Percentiles rank a stretch among this genome's conserved stretches.
Evolutionary conservation across 345 rosid genomes (phyloP).

Genomic region (Moringa oleifera): DNA sequence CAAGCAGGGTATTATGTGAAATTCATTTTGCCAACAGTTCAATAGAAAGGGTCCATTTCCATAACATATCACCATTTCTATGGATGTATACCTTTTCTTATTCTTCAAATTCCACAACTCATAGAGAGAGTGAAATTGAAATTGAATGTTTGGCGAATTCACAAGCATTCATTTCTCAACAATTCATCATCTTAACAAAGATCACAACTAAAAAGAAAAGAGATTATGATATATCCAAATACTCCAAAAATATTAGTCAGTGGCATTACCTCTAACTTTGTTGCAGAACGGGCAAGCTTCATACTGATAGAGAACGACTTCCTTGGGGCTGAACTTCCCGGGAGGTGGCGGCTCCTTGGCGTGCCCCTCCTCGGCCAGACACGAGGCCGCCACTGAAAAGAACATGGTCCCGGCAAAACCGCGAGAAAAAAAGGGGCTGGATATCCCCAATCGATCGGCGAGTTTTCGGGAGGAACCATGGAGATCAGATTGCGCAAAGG

Average conservation of each 20-base stretch:
- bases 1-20: too few relatives aligned
- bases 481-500: slow-evolving; percentile 18
- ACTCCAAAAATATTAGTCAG: neutral
- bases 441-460: slow-evolving; percentile 18
- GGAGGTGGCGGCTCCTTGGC: slow-evolving; percentile 52
- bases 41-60: neutral
- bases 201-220: neutral
- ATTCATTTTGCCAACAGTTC: neutral
- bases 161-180: neutral
- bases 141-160: neutral
- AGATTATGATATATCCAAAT: too few relatives aligned
- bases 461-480: slow-evolving; percentile 28
- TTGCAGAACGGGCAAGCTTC: slow-evolving; percentile 98
- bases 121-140: too few relatives aligned
- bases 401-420: slow-evolving; percentile 41
- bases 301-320: slow-evolving; percentile 86
- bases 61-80: neutral
- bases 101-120: neutral
- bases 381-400: slow-evolving; percentile 49
- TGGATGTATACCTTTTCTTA: neutral
- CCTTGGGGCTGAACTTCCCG: slow-evolving; percentile 45
- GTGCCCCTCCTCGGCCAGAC: slow-evolving; percentile 45
- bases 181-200: neutral
- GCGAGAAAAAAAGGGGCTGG: slow-evolving; percentile 29
- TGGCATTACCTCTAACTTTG: slow-evolving; percentile 71